Evolutionary conservation across 768 basidiomycete genomes (phyloP).

Genomic region (Nidula microcarpa): DNA sequence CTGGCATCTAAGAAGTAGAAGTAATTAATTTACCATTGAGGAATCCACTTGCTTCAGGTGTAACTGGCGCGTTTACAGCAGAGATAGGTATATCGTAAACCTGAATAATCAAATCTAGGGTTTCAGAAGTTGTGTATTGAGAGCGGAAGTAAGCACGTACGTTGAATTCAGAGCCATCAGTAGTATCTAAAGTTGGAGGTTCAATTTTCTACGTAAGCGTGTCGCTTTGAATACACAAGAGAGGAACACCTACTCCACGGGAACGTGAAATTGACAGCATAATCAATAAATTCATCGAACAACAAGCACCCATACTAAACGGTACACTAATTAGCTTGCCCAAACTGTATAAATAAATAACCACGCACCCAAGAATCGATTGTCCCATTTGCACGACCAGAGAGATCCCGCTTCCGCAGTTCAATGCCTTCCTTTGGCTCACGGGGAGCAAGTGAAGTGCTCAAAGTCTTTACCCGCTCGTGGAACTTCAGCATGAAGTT

Average conservation of each 20-base stretch:
- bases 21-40: constrained; percentile 47
- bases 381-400: constrained; percentile 46
- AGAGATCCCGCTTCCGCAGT: constrained; percentile 34
- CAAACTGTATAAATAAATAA: too few species aligned
- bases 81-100: not conserved
- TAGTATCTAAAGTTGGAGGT: not conserved
- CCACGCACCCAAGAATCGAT: constrained; percentile 48
- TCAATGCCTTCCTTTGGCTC: constrained; percentile 11
- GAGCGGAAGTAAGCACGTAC: not conserved
- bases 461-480: constrained; percentile 8
- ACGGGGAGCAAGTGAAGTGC: not conserved
- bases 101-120: not conserved
- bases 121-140: not conserved
- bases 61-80: constrained; percentile 13
- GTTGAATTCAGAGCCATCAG: not conserved
- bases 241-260: constrained; percentile 46
- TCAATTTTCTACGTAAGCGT: not conserved
- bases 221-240: too few species aligned
- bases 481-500: constrained; percentile 14
- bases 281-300: constrained; percentile 64
- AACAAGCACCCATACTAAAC: constrained; percentile 61
- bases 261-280: constrained; percentile 67
- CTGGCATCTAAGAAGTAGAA: not conserved
- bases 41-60: constrained; percentile 51
- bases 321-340: too few species aligned